phyloP scores from a whole-genome alignment of 148 eudicot species.

The Hydrangea macrophylla region DNA sequence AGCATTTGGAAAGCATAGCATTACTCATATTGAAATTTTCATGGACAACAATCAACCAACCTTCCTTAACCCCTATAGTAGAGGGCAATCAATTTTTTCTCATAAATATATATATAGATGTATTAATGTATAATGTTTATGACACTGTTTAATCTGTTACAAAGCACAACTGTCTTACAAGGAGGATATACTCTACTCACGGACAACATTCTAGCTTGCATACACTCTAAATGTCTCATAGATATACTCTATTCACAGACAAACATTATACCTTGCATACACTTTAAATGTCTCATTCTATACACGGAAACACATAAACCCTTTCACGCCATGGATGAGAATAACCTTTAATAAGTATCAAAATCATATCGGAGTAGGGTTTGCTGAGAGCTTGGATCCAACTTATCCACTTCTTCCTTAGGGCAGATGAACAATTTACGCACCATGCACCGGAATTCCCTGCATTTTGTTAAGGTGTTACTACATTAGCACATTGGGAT shows the following conservation, averaged over 20 bases:
- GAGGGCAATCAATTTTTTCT: not conserved
- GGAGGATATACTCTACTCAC: not conserved
- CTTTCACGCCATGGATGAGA: too few relatives aligned
- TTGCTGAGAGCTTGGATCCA: slow-evolving; percentile 10
- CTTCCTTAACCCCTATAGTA: not conserved
- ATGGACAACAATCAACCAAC: not conserved
- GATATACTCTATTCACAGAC: too few relatives aligned
- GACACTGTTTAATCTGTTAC: not conserved
- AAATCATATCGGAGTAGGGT: not conserved
- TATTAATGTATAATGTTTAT: not conserved
- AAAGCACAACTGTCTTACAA: not conserved
- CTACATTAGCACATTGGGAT: not conserved
- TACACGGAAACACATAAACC: too few relatives aligned
- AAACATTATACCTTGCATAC: not conserved
- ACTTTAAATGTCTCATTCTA: too few relatives aligned
- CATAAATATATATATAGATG: not conserved
- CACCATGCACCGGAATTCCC: slow-evolving; percentile 15
- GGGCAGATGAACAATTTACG: slow-evolving; percentile 21
- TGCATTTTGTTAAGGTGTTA: not conserved
- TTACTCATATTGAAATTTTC: not conserved
- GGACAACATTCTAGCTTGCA: not conserved
- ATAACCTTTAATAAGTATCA: slow-evolving; percentile 2
- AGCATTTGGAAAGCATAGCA: too few relatives aligned
- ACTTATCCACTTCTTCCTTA: slow-evolving; percentile 14
- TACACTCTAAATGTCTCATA: too few relatives aligned